Base-by-base conservation (phyloP, 352 stramenopile genomes). In the Globisporangium acanthophoron region DNA sequence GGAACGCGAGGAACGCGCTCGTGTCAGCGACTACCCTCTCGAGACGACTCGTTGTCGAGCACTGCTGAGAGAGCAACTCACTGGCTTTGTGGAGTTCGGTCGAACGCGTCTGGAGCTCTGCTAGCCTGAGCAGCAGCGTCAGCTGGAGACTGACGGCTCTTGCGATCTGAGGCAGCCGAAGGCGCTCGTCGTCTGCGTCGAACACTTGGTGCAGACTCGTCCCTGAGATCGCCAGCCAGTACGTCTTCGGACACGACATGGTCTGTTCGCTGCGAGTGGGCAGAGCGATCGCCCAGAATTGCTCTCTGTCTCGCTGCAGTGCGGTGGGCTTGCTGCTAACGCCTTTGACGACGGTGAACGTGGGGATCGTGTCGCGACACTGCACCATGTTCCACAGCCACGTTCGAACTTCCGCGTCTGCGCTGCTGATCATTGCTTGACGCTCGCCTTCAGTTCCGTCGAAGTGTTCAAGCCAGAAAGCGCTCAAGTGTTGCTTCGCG, bases 131-230 rank as follows among this genome's bases (percentile, higher is more conserved):
- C 5, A 66, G 33, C 24, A 62, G 59, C 29, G 47, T n/a, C 13
- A 67, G 40, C 7, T 59, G 56, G 2, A 20, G 29, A 2, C 41
- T 16, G 0, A 64, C 29, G 18, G 20, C 13, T 12, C 41, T 27
- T 4, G 61, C 47, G 21, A 67, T 39, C 7, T 64, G 61, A 16
- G 41, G 61, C 43, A 64, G 40, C 18, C 45, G n/a, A 7, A 46
- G 6, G 16, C 44, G 56, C 44, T 64, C 56, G 18, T 60, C 61
- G n/a, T 55, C 49, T 12, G 27, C 27, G 24, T 46, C 43, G 49
- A 67, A 64, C 9, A 56, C n/a, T 16, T 24, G 35, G 12, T 51
- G 56, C 12, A 64, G 54, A 8, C 45, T 15, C 1, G 48, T 46
- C 12, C 50, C 61, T 0, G 41, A 24, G 51, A 59, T 55, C 5